Evolutionary conservation across 139 green algal genomes (phyloP).

Genomic region (Chlorella sorokiniana): DNA sequence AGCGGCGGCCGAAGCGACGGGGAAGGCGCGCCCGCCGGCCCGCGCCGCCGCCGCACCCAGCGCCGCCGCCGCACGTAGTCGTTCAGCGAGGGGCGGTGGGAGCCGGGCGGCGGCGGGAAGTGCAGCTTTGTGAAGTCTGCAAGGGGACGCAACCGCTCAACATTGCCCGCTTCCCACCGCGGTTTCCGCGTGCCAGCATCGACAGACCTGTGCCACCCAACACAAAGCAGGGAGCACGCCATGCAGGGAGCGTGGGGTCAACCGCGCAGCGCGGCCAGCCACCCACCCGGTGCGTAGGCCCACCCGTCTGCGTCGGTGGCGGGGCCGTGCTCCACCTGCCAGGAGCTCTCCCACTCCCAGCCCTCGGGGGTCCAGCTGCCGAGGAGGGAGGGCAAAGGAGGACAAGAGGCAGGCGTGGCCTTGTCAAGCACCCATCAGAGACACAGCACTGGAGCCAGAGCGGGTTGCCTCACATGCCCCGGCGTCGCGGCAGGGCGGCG

Average conservation of each 20-base stretch:
- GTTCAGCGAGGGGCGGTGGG: constrained; percentile 28
- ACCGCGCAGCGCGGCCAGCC: neutral
- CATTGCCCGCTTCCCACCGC: neutral
- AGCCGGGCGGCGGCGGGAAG: constrained; percentile 39
- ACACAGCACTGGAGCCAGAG: too few species aligned
- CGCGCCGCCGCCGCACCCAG: constrained; percentile 55
- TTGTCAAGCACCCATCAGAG: too few species aligned
- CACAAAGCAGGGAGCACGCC: neutral
- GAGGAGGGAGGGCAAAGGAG: neutral
- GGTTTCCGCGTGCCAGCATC: neutral
- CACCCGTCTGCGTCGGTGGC: constrained; percentile 73
- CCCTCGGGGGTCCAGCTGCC: constrained; percentile 40
- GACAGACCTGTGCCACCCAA: too few species aligned
- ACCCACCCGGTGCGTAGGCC: constrained; percentile 49
- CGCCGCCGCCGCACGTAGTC: constrained; percentile 63
- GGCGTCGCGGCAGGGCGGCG: too few species aligned
- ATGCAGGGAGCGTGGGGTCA: neutral
- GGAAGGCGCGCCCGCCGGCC: neutral
- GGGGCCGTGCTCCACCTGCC: constrained; percentile 62
- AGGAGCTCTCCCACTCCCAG: constrained; percentile 80
- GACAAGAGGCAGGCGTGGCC: neutral
- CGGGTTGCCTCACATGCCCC: too few species aligned
- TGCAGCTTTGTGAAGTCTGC: constrained; percentile 42
- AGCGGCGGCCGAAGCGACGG: neutral
- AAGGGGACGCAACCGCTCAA: neutral